Evolutionary conservation across 768 basidiomycete genomes (phyloP).

Genomic region (Boletus insuetus): DNA sequence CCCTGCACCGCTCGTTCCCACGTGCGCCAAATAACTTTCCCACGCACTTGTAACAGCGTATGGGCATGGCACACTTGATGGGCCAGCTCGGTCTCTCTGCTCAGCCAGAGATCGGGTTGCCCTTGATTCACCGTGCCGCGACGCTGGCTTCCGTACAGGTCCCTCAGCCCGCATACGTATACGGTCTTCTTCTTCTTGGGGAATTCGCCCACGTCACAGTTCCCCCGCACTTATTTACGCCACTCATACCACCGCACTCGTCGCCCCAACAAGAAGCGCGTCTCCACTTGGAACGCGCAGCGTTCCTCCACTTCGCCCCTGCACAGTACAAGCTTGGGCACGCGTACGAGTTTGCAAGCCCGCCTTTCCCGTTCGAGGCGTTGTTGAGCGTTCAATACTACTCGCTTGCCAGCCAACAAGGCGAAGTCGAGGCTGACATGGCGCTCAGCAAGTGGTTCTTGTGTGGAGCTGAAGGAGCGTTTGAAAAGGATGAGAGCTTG

Average conservation of each 20-base stretch:
- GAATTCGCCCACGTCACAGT: slow-evolving; percentile 74
- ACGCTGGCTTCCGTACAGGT: slow-evolving; percentile 67
- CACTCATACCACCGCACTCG: slow-evolving; percentile 52
- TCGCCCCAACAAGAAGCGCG: slow-evolving; percentile 60
- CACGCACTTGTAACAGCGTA: slow-evolving; percentile 48
- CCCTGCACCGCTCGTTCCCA: no score
- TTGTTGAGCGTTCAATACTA: slow-evolving; percentile 91
- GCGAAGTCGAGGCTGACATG: slow-evolving; percentile 94
- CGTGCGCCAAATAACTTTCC: not conserved
- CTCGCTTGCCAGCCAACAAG: slow-evolving; percentile 74
- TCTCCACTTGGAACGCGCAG: slow-evolving; percentile 77
- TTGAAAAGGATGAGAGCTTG: slow-evolving; percentile 84
- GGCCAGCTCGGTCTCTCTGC: slow-evolving; percentile 74
- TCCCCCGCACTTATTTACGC: slow-evolving; percentile 47
- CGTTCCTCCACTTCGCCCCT: slow-evolving; percentile 79
- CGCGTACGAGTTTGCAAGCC: slow-evolving; percentile 85
- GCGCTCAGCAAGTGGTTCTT: slow-evolving; percentile 97
- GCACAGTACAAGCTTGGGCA: slow-evolving; percentile 93
- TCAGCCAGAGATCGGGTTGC: slow-evolving; percentile 56
- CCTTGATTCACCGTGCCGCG: slow-evolving; percentile 76
- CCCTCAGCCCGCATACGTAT: slow-evolving; percentile 88
- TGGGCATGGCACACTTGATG: slow-evolving; percentile 90
- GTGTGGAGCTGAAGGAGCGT: slow-evolving; percentile 72
- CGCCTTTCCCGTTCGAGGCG: slow-evolving; percentile 85
- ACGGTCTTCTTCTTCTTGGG: slow-evolving; percentile 79